A percentile compares a stretch with the other conserved stretches of the same genome.
These are phyloP conservation scores for Hermanozyma aechmeae DNA, from an alignment of 805 yeast genomes.

Conservation along the genomic window DNA sequence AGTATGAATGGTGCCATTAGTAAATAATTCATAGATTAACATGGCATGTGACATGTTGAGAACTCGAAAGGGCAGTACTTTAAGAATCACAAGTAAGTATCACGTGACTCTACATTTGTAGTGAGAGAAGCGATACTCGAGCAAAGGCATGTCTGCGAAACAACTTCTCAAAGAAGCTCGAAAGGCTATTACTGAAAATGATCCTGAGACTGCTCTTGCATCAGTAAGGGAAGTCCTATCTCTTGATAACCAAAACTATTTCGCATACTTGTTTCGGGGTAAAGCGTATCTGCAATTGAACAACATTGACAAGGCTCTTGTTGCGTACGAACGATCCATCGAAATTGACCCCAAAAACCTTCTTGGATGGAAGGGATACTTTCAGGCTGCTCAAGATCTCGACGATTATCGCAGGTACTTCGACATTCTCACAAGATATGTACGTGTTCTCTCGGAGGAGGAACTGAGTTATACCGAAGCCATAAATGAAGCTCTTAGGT, in stretches of 20 bases:
- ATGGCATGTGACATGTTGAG: too few relatives aligned
- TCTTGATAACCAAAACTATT: conserved; percentile 47
- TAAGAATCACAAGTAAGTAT: too few relatives aligned
- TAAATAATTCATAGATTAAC: too few relatives aligned
- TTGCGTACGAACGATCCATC: conserved; percentile 41
- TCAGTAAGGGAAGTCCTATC: conserved; percentile 46
- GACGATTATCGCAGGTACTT: conserved; percentile 39
- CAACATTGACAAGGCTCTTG: conserved; percentile 28
- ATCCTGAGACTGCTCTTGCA: conserved; percentile 55
- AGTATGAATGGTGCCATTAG: too few relatives aligned
- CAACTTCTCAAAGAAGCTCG: conserved; percentile 29
- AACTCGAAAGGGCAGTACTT: too few relatives aligned
- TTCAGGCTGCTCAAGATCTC: conserved; percentile 32
- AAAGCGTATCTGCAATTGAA: conserved; percentile 48
- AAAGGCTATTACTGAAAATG: conserved; percentile 41
- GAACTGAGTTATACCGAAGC: conserved; percentile 41
- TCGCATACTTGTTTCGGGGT: conserved; percentile 65
- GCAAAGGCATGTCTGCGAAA: conserved; percentile 20
- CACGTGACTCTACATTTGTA: too few relatives aligned
- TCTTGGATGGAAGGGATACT: conserved; percentile 77
- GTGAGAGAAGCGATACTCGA: too few relatives aligned
- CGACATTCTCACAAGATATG: conserved; percentile 33
- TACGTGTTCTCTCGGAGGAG: conserved; percentile 31
- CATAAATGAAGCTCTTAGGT: conserved; percentile 36
- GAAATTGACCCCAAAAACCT: conserved; percentile 40